Evolutionary conservation across 257 asterid genomes (phyloP).

Genomic region (Przewalskia tangutica): DNA sequence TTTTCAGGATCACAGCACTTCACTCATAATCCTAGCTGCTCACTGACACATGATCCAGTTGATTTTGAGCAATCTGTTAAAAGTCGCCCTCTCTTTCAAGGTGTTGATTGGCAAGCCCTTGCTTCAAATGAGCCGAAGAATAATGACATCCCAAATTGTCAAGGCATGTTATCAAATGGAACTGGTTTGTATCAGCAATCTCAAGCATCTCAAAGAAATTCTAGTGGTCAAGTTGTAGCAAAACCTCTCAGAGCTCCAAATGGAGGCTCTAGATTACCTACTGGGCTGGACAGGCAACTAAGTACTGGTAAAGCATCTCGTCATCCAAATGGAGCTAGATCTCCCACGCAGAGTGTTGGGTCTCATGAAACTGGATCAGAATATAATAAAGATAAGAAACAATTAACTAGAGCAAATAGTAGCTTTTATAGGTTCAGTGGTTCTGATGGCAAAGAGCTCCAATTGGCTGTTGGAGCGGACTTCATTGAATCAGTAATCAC

Average conservation of each 20-base stretch:
- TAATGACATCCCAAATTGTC: conserved; percentile 47
- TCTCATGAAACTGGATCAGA: conserved; percentile 55
- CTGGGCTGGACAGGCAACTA: conserved; percentile 47
- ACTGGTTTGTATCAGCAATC: conserved; percentile 39
- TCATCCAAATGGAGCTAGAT: conserved; percentile 19
- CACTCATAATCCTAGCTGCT: conserved; percentile 96
- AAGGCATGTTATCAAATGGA: conserved; percentile 40
- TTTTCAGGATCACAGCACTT: conserved; percentile 94
- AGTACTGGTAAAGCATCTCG: conserved; percentile 34
- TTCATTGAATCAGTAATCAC: conserved; percentile 67
- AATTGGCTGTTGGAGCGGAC: conserved; percentile 45
- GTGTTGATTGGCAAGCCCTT: conserved; percentile 93
- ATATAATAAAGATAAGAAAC: conserved; percentile 37
- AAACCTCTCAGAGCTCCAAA: conserved; percentile 33
- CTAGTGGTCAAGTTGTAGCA: conserved; percentile 38
- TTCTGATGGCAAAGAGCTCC: conserved; percentile 45
- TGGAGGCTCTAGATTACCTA: conserved; percentile 45
- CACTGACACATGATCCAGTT: conserved; percentile 55
- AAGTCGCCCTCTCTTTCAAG: conserved; percentile 88
- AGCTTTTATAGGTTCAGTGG: conserved; percentile 33
- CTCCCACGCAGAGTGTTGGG: conserved; percentile 39
- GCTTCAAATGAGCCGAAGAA: conserved; percentile 59
- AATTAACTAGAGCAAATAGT: conserved; percentile 33
- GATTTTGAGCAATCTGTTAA: conserved; percentile 90
- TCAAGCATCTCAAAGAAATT: conserved; percentile 49